Evolutionary conservation across 805 yeast genomes (phyloP).

Genomic region (Kodamaea sagamina): DNA sequence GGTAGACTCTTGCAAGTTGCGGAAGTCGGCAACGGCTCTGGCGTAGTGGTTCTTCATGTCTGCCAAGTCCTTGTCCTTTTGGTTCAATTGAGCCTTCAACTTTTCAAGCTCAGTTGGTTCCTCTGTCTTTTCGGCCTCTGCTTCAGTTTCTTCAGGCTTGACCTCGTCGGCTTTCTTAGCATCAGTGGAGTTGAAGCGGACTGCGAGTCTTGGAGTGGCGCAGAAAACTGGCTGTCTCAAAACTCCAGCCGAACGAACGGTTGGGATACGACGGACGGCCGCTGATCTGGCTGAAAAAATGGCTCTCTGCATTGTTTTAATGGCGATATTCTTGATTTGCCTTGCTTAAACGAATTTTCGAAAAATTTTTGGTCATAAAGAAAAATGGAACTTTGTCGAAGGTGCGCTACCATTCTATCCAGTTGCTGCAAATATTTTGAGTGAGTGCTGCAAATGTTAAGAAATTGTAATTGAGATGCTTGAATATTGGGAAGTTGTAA

Average conservation of each 20-base stretch:
- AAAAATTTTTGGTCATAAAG: constrained; percentile 11
- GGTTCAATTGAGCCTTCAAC: constrained; percentile 54
- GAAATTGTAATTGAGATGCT: no score
- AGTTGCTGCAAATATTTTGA: no score
- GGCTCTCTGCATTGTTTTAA: constrained; percentile 28
- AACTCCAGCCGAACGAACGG: constrained; percentile 17
- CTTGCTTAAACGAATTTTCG: not conserved
- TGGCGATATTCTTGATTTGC: constrained; percentile 3
- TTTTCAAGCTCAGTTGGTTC: constrained; percentile 21
- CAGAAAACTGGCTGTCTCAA: constrained; percentile 16
- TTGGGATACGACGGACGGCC: constrained; percentile 14
- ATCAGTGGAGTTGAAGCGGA: constrained; percentile 23
- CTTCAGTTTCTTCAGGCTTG: constrained; percentile 9
- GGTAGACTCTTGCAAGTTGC: constrained; percentile 88
- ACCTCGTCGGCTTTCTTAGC: constrained; percentile 12
- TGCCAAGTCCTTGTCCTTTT: constrained; percentile 72
- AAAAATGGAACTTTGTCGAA: not conserved
- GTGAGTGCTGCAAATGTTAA: no score
- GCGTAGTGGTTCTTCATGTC: constrained; percentile 81
- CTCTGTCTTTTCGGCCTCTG: constrained; percentile 5
- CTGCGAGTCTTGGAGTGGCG: constrained; percentile 15
- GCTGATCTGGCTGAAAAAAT: constrained; percentile 23
- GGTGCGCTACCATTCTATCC: constrained; percentile 1
- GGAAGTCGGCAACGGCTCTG: constrained; percentile 87
- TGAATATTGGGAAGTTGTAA: no score